These are phyloP conservation scores for Pascua sp. DNA, from an alignment of 1,284 basidiomycete genomes.

Conservation along the genomic window DNA sequence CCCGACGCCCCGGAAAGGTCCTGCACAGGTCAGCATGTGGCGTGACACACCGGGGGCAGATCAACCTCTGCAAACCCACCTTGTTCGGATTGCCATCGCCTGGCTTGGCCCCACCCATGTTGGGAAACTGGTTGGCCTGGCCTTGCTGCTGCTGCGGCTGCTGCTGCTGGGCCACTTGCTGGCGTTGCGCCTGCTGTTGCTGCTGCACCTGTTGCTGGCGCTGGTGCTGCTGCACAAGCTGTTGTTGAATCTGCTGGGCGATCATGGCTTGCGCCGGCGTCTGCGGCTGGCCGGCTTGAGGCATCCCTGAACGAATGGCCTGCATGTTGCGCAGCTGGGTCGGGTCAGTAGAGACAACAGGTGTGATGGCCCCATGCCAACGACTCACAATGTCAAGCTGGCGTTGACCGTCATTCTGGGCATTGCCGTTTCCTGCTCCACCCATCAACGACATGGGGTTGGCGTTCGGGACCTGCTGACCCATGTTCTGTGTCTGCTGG, in stretches of 20 bases:
- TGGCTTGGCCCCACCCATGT: slow-evolving; percentile 3
- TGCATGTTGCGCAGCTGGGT: slow-evolving; percentile 17
- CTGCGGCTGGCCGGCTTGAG: slow-evolving; percentile 6
- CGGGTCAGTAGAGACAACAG: neutral
- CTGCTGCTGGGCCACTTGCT: slow-evolving; percentile 2
- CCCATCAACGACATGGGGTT: slow-evolving; percentile 1
- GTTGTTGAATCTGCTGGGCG: slow-evolving; percentile 13
- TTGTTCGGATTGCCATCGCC: too few species aligned
- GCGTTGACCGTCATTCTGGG: slow-evolving; percentile 7
- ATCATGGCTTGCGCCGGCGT: slow-evolving; percentile 6
- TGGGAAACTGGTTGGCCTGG: neutral
- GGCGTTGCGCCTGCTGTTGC: neutral
- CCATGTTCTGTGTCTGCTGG: slow-evolving; percentile 1
- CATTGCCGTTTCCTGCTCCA: too few species aligned
- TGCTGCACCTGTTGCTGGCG: slow-evolving; percentile 6
- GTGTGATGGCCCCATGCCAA: neutral
- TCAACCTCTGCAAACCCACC: too few species aligned
- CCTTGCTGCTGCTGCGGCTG: slow-evolving; percentile 6
- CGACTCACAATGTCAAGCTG: slow-evolving; percentile 18
- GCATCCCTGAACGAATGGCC: slow-evolving; percentile 8
- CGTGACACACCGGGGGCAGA: slow-evolving; percentile 10
- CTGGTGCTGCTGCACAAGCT: slow-evolving; percentile 2
- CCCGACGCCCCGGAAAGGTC: slow-evolving; percentile 12
- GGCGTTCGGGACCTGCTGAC: slow-evolving; percentile 3
- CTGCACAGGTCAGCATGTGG: slow-evolving; percentile 5